These are phyloP conservation scores for Psilocybe cyanescens DNA, from an alignment of 768 basidiomycete species.

Conservation along the genomic window DNA sequence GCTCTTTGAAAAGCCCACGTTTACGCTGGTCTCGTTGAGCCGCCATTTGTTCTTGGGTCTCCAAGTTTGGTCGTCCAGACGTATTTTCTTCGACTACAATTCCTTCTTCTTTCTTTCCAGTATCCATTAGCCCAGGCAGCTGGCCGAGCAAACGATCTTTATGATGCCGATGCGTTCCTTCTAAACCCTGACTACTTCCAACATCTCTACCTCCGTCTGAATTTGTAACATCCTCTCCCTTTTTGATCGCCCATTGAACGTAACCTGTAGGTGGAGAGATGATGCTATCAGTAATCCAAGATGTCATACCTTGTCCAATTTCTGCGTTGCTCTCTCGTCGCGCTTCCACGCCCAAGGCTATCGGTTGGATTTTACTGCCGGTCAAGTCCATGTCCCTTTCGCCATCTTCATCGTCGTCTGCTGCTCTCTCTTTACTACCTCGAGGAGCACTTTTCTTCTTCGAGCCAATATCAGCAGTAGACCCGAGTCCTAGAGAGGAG, in stretches of 20 bases:
- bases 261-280: constrained; percentile 45
- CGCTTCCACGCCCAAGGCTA: not conserved
- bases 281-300: constrained; percentile 47
- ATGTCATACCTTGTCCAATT: constrained; percentile 21
- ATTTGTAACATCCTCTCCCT: not conserved
- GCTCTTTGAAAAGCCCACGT: not conserved
- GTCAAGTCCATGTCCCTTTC: constrained; percentile 25
- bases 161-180: not conserved
- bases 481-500: not conserved
- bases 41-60: not conserved
- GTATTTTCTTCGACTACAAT: not conserved
- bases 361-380: not conserved
- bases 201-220: not conserved
- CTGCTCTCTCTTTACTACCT: not conserved
- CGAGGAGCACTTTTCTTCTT: not conserved
- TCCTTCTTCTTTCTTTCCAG: not conserved
- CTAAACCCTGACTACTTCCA: not conserved
- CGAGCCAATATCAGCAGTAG: not conserved
- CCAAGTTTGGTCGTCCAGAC: not conserved
- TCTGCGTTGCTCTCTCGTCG: constrained; percentile 11
- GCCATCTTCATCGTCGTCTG: constrained; percentile 22
- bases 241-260: constrained; percentile 13
- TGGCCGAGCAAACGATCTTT: not conserved
- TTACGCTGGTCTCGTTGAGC: not conserved
- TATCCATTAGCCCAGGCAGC: not conserved